A percentile compares a stretch with the other conserved stretches of the same genome.
Conservation (phyloP, 371 early-diverging fungal genomes). For the Saksenaea vasiformis region DNA sequence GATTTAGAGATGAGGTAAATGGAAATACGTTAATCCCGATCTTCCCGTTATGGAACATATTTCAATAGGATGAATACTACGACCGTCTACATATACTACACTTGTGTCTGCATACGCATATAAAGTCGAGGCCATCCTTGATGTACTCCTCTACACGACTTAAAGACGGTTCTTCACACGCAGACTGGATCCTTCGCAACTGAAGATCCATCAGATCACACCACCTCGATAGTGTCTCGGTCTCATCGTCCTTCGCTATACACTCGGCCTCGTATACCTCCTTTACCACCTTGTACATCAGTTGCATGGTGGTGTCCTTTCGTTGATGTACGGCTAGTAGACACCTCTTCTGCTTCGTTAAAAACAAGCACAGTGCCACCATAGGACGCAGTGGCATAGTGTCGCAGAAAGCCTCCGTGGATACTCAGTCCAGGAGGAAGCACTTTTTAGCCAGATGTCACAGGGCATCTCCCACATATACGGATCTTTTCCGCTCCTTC, state of each 20-base stretch:
- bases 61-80: too few species aligned
- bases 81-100: too few species aligned
- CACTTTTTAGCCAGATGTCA: not conserved
- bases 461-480: not conserved
- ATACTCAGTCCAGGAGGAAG: not conserved
- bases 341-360: conserved; percentile 7
- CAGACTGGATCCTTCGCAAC: not conserved
- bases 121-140: not conserved
- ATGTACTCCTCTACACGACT: not conserved
- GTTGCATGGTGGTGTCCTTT: not conserved
- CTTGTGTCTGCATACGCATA: not conserved
- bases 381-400: not conserved
- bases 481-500: not conserved
- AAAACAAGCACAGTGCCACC: not conserved
- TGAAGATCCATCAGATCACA: not conserved
- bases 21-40: too few species aligned
- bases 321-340: not conserved
- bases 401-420: not conserved
- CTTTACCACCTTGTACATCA: not conserved
- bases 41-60: too few species aligned
- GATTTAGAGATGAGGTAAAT: too few species aligned
- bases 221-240: not conserved
- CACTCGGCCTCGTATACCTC: too few species aligned
- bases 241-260: not conserved
- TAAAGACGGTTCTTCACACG: not conserved